Percentiles rank a stretch among this genome's conserved stretches.
Conservation (phyloP, 176 grass and related monocot genomes). For the Dactylis glomerata region DNA sequence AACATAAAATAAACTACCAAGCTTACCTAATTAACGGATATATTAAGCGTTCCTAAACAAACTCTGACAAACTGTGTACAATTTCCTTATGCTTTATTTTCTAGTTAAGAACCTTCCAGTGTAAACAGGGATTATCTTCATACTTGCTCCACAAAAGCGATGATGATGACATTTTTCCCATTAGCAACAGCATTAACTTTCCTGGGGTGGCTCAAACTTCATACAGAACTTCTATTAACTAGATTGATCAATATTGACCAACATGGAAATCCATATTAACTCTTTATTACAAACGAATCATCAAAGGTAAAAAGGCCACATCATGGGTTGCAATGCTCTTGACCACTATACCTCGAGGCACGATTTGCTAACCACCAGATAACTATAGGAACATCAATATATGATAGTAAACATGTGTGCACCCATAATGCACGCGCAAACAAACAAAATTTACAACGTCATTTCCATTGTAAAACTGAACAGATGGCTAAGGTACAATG, state of each 20-base stretch:
- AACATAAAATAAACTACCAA: background rate
- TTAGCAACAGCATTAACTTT: no score
- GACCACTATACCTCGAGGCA: background rate
- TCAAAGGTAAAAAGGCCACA: background rate
- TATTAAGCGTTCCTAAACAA: background rate
- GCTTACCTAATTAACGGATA: background rate
- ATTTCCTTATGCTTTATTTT: background rate
- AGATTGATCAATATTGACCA: background rate
- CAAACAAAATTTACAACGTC: background rate
- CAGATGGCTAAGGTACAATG: background rate
- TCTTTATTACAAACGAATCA: background rate
- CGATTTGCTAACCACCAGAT: background rate
- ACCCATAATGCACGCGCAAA: background rate
- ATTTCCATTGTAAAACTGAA: background rate
- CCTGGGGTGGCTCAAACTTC: background rate
- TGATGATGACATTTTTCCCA: no score
- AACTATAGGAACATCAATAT: background rate
- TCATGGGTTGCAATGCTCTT: background rate
- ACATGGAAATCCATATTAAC: background rate
- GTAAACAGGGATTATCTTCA: background rate
- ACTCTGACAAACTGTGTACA: background rate
- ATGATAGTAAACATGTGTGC: background rate
- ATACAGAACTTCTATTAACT: background rate
- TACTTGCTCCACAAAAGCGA: background rate
- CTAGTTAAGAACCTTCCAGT: background rate